Evolutionary conservation across 1,284 basidiomycete genomes (phyloP), one percentile per base, ranked within the genome.

Genomic region (Malassezia pachydermatis): DNA sequence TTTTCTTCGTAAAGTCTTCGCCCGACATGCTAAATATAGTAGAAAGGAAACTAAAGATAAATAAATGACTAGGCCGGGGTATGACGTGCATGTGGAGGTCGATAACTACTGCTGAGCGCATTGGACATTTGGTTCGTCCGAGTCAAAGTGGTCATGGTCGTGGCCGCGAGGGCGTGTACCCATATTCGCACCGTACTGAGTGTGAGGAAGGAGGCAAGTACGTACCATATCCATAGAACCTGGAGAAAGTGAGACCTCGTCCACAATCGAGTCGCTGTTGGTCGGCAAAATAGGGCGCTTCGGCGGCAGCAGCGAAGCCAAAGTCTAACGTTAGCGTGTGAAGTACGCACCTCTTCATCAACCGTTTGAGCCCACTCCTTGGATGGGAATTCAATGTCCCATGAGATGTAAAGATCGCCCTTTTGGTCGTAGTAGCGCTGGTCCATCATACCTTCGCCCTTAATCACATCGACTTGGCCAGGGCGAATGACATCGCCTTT

Each of bases 1-100:
- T 70, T 36, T 55, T 53, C 54, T 70, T 70, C 48, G 63, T 66
- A 44, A 67, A 69, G 36, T 67, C 65, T 27, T 62, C 58, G 10
- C 25, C 23, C n/a, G 23, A 30, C 43, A 46, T 51, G 27, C 16
- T 41, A 20, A n/a, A n/a, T n/a, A n/a, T n/a, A n/a, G 16, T 16
- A 25, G 23, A 19, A 23, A 32, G 22, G 8, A 23, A 42, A n/a
- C 34, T 14, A 9, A 9, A 7, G 41, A 19, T 33, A 11, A 28
- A 29, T 33, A 35, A 33, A n/a, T 10, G 27, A 16, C 22, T 50
- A 36, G 34, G 34, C 9, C 9, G 27, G 23, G 39, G 41, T 23
- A 40, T 44, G 42, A 45, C 35, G 45, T 36, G 41, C 28, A 27
- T 11, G 20, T 24, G 27, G 17, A 32, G 32, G 34, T 33, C 32